These are phyloP conservation scores for Neopestalotiopsis sp. DNA, from an alignment of 2,329 filamentous ascomycete genomes.

Conservation along the genomic window DNA sequence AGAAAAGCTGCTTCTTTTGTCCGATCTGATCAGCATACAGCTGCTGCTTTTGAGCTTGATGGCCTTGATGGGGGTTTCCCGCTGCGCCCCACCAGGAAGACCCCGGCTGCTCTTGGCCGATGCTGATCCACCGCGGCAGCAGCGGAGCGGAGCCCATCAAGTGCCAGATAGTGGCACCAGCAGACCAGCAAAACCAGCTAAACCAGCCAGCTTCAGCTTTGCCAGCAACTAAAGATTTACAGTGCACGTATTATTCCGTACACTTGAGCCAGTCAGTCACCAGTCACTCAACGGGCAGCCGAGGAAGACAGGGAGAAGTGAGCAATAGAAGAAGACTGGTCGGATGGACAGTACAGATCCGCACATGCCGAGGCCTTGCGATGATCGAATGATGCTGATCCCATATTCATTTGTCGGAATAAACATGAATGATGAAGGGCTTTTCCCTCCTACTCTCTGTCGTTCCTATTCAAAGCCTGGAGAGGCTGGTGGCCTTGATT, in stretches of 20 bases:
- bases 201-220: neutral
- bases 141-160: neutral
- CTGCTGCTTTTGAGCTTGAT: neutral
- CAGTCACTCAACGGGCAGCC: neutral
- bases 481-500: too few relatives aligned
- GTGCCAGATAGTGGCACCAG: neutral
- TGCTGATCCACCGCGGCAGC: neutral
- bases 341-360: neutral
- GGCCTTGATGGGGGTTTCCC: neutral
- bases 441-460: neutral
- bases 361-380: neutral
- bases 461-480: too few relatives aligned
- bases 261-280: neutral
- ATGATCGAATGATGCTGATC: constrained; percentile 1
- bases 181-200: neutral
- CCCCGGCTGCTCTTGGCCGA: neutral
- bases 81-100: neutral
- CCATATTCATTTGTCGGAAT: neutral
- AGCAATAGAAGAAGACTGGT: neutral
- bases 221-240: too few relatives aligned
- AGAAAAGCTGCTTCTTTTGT: neutral
- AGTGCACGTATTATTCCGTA: too few relatives aligned
- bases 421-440: neutral
- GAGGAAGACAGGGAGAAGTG: neutral
- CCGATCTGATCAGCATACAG: neutral